Conservation (phyloP, 2,329 filamentous ascomycete genomes). For the Colletotrichum aenigma region DNA sequence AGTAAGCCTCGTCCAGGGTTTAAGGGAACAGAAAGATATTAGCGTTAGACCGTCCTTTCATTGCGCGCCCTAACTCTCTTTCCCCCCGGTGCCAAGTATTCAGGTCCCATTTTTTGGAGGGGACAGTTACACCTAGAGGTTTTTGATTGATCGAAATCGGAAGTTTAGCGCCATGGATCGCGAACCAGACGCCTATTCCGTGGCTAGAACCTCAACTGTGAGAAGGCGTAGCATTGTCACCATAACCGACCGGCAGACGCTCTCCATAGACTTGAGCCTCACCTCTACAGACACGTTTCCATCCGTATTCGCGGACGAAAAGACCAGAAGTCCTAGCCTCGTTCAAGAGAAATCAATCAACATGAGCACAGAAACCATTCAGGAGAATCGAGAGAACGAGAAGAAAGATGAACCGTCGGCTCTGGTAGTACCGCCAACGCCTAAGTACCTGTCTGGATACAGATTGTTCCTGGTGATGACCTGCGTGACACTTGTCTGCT, state of each 20-base stretch:
- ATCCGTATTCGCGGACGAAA: neutral
- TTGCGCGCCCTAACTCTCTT: neutral
- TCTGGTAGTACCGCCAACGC: neutral
- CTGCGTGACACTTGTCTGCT: slow-evolving; percentile 23
- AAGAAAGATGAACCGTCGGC: neutral
- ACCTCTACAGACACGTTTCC: slow-evolving; percentile 8
- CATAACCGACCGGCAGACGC: neutral
- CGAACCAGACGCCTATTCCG: neutral
- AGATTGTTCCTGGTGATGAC: slow-evolving; percentile 26
- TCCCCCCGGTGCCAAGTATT: neutral
- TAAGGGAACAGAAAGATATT: neutral
- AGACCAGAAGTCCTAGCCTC: neutral
- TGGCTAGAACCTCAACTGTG: neutral
- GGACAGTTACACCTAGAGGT: neutral
- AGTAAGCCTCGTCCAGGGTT: neutral
- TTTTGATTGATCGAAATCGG: neutral
- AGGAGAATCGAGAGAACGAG: neutral
- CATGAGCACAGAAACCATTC: neutral
- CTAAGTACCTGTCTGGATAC: neutral
- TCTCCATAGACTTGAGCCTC: neutral
- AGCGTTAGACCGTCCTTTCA: neutral
- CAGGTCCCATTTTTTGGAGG: neutral
- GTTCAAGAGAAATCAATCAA: neutral
- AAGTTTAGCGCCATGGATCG: neutral
- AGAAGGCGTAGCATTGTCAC: neutral